phyloP scores from a whole-genome alignment of 345 rosid genomes.

The Eucalyptus urophylla region DNA sequence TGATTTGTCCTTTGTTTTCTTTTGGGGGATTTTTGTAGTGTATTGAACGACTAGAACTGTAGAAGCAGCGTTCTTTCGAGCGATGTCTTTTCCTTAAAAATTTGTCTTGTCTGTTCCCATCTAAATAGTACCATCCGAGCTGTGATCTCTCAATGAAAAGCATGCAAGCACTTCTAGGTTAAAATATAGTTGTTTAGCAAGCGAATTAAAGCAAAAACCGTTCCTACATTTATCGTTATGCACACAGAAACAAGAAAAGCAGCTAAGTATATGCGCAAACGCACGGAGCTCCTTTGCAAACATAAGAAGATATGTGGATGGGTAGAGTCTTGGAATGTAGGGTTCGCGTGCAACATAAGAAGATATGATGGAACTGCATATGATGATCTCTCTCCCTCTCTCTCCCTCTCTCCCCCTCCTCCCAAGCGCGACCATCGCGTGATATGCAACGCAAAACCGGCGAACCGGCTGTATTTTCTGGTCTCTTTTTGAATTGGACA shows the following conservation, averaged over 20 bases:
- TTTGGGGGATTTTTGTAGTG: background rate
- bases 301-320: background rate
- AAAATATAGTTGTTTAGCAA: background rate
- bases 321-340: background rate
- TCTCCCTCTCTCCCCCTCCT: background rate
- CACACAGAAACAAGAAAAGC: background rate
- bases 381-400: background rate
- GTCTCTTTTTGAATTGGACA: background rate
- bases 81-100: background rate
- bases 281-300: background rate
- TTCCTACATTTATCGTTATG: background rate
- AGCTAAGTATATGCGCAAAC: background rate
- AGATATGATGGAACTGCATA: background rate
- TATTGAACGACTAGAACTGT: background rate
- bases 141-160: background rate
- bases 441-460: background rate
- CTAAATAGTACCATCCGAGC: background rate
- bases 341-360: background rate
- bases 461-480: background rate
- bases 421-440: background rate
- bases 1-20: background rate
- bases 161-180: background rate
- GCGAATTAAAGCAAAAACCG: background rate
- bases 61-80: background rate
- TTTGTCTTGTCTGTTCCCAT: background rate